Percentiles rank a stretch among this genome's conserved stretches.
phyloP scores from a whole-genome alignment of 371 early-diverging fungal genomes.

The Rozella allomycis region DNA sequence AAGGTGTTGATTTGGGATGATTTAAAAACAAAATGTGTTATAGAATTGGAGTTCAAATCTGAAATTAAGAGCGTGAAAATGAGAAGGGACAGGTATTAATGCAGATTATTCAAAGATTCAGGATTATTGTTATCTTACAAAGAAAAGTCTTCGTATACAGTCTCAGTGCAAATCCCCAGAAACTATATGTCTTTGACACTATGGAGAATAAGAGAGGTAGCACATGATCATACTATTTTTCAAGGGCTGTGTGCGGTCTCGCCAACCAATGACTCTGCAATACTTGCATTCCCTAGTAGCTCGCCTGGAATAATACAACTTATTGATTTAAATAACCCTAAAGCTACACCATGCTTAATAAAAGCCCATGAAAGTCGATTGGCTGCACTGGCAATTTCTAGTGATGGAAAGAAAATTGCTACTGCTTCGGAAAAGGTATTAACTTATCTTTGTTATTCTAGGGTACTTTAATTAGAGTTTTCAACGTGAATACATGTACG shows the following conservation, averaged over 20 bases:
- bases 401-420: slow-evolving; percentile 51
- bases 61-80: slow-evolving; percentile 59
- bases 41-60: slow-evolving; percentile 55
- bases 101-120: slow-evolving; percentile 5
- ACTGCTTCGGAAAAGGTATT: slow-evolving; percentile 55
- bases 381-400: slow-evolving; percentile 47
- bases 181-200: slow-evolving; percentile 61
- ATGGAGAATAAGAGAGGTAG: slow-evolving; percentile 57
- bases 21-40: slow-evolving; percentile 38
- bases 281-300: slow-evolving; percentile 11
- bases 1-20: slow-evolving; percentile 33
- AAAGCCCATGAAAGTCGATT: slow-evolving; percentile 58
- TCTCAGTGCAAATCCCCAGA: slow-evolving; percentile 37
- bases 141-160: slow-evolving; percentile 68
- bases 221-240: slow-evolving; percentile 39
- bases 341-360: slow-evolving; percentile 41
- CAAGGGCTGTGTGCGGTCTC: slow-evolving; percentile 9
- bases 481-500: slow-evolving; percentile 46
- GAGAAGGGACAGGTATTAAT: slow-evolving; percentile 45
- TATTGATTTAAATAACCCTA: slow-evolving; percentile 44
- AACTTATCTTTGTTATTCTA: too few relatives aligned
- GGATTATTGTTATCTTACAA: slow-evolving; percentile 48
- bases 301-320: slow-evolving; percentile 65
- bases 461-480: slow-evolving; percentile 77
- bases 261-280: slow-evolving; percentile 4